These are phyloP conservation scores for Phlyctochytrium planicorne DNA, from an alignment of 192 early-diverging fungal genomes.

Conservation along the genomic window DNA sequence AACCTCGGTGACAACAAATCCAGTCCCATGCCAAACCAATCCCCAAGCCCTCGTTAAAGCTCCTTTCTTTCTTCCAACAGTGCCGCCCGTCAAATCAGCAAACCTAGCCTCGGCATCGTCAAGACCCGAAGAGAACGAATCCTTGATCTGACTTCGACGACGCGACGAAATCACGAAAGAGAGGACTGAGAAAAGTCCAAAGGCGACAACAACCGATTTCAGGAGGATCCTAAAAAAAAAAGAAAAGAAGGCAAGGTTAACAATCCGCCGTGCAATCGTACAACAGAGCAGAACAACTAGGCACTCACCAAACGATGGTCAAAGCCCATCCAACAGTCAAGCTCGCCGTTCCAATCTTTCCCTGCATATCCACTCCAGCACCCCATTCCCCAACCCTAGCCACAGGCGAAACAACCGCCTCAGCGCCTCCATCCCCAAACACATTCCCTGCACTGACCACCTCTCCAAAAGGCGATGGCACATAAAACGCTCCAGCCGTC, in stretches of 20 bases:
- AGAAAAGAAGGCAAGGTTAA: too few relatives aligned
- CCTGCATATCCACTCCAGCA: too few relatives aligned
- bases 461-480: slow-evolving; percentile 35
- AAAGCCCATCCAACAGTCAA: too few relatives aligned
- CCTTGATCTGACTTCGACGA: too few relatives aligned
- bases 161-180: neutral
- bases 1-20: neutral
- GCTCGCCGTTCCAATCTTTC: too few relatives aligned
- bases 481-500: slow-evolving; percentile 34
- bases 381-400: neutral
- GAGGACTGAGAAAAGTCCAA: neutral
- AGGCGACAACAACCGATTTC: neutral
- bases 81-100: neutral
- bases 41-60: neutral
- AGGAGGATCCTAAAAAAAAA: too few relatives aligned
- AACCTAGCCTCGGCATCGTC: neutral
- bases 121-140: neutral
- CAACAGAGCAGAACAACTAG: too few relatives aligned
- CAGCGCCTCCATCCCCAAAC: neutral
- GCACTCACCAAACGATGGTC: too few relatives aligned
- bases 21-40: neutral
- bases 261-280: too few relatives aligned
- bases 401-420: neutral
- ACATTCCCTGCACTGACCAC: neutral
- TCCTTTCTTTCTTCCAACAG: neutral